Conservation (phyloP, 345 rosid genomes). For the Camelina sativa region DNA sequence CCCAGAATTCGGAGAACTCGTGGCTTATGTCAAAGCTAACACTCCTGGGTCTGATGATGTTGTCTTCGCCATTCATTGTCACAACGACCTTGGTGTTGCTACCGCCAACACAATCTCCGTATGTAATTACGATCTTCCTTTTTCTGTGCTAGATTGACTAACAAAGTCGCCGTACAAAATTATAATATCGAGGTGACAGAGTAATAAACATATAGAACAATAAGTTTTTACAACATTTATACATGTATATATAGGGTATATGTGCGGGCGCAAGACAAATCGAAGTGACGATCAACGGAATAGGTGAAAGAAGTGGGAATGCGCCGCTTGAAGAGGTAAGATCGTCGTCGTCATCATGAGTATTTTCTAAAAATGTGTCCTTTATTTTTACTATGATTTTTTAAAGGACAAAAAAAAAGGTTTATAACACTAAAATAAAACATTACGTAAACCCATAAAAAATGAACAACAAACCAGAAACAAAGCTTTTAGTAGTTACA, state of each 20-base stretch:
- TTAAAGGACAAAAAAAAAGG: not conserved
- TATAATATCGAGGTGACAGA: not conserved
- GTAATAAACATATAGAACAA: conserved; percentile 7
- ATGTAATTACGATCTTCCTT: conserved; percentile 10
- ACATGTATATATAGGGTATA: conserved; percentile 57
- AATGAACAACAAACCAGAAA: too few species aligned
- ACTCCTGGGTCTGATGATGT: conserved; percentile 80
- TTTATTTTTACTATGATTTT: too few species aligned
- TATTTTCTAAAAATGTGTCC: not conserved
- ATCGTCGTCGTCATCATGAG: not conserved
- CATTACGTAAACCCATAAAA: too few species aligned
- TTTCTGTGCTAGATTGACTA: not conserved
- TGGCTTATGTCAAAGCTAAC: conserved; percentile 76
- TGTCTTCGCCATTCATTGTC: conserved; percentile 79
- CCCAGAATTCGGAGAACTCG: conserved; percentile 65
- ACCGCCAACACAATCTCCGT: conserved; percentile 87
- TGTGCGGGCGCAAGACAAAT: conserved; percentile 90
- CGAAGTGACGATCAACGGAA: conserved; percentile 93
- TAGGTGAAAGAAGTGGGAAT: conserved; percentile 98
- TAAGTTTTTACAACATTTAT: not conserved
- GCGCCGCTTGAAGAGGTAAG: conserved; percentile 94
- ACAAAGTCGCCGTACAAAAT: not conserved
- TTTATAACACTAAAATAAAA: not conserved
- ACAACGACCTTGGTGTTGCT: conserved; percentile 94
- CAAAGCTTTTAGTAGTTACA: too few species aligned